Percentiles rank a stretch among this genome's conserved stretches.
These are phyloP conservation scores for Rhodotorula sp. DNA, from an alignment of 1,284 basidiomycete genomes.

Conservation along the genomic window DNA sequence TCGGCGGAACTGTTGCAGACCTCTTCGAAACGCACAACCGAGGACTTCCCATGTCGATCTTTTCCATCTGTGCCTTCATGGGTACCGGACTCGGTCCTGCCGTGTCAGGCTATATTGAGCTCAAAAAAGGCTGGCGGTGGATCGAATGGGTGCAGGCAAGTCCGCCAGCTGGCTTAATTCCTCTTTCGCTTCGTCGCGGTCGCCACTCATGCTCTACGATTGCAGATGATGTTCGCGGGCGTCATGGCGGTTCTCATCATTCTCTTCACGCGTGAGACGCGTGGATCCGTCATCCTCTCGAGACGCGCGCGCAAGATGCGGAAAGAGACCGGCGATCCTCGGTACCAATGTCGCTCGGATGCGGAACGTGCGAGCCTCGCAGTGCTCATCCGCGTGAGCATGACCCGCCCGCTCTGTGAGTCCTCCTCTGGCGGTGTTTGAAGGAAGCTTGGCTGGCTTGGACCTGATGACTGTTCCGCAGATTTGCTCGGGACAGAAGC, in stretches of 20 bases:
- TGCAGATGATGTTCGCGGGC: conserved; percentile 49
- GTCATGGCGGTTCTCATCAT: conserved; percentile 24
- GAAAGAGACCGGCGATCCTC: conserved; percentile 44
- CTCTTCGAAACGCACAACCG: conserved; percentile 53
- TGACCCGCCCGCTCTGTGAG: conserved; percentile 46
- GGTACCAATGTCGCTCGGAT: conserved; percentile 48
- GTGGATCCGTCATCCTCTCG: conserved; percentile 43
- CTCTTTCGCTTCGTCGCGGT: no score
- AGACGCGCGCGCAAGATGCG: conserved; percentile 39
- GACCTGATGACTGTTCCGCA: background rate
- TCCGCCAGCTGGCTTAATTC: background rate
- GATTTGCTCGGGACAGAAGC: conserved; percentile 41
- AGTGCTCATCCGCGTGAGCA: conserved; percentile 46
- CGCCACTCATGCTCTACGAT: conserved; percentile 48
- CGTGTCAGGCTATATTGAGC: conserved; percentile 32
- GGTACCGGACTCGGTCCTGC: conserved; percentile 55
- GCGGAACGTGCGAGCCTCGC: conserved; percentile 46
- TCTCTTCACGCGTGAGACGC: conserved; percentile 40
- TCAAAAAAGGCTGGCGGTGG: conserved; percentile 34
- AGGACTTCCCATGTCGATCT: conserved; percentile 61
- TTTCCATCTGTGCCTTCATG: conserved; percentile 63
- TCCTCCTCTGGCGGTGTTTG: background rate
- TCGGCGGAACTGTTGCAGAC: conserved; percentile 49
- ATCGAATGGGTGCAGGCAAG: conserved; percentile 54
- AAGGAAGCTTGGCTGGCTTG: no score